Base-by-base conservation (phyloP, 768 basidiomycete species). In the Agaricus subrufescens region DNA sequence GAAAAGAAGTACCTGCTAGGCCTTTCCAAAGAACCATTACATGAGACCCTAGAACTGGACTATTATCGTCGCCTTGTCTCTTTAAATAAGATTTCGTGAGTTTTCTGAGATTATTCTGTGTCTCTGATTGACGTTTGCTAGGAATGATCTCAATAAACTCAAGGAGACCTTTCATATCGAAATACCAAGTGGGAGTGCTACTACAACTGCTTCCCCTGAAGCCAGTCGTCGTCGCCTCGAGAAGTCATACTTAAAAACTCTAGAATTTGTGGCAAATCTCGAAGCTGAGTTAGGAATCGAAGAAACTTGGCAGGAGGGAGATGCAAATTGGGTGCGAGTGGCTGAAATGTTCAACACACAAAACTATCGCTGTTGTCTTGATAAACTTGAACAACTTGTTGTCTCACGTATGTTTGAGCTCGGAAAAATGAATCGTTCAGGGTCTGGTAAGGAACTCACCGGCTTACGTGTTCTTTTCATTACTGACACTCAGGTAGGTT, bases 361-460 rank as follows among this genome's bases (percentile, higher is more conserved):
- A 0, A 39, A 56, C 0, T 61, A 64, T 25, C 63, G 63, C 8
- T 44, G 61, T 27, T 57, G 52, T 19, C 50, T 70, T 1, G 64
- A 70, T 51, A 9, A 29, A 5, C 52, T 66, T 23, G 63, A 70
- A 53, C 47, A 44, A 0, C 53, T 67, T 8, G 42, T 68, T 3
- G 56, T 66, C 5, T 52, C 54, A 2, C 30, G 60, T 19, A 61
- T 68, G 61, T 66, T 68, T 57, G 62, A 69, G 52, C 59, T 69
- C 1, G 60, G 59, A 2, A 67, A 67, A 50, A 64, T 65, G 60
- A 66, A 67, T 49, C 59, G 63, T 54, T 63, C 65, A 3, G 56
- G 60, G 6, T 69, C 69, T 8, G 67, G 69, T 71, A 49, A 26
- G 26, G 15, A 25, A 4, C 4, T 46, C 11, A 23, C 45, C n/a